A percentile compares a stretch with the other conserved stretches of the same genome.
Conservation (phyloP, 2,329 filamentous ascomycete genomes). For the Helotiales sp. region DNA sequence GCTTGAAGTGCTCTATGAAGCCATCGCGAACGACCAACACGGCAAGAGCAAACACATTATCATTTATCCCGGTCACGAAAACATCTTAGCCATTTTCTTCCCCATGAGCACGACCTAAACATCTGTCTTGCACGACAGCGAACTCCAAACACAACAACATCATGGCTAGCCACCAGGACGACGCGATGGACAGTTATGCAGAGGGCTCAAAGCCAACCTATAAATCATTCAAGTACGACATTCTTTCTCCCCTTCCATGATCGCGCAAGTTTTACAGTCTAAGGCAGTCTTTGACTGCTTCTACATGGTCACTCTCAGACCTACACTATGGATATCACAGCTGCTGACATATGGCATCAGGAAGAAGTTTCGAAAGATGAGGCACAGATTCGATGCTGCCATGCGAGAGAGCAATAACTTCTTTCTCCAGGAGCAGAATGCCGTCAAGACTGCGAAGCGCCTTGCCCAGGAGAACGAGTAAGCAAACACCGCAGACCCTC, state of each 20-base stretch:
- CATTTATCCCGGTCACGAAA: background rate
- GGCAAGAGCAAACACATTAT: background rate
- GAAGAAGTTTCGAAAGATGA: constrained; percentile 96
- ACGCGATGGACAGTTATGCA: constrained; percentile 16
- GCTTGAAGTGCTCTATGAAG: background rate
- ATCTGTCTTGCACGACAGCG: background rate
- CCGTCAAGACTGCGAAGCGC: constrained; percentile 76
- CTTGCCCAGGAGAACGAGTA: constrained; percentile 93
- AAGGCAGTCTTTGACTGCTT: background rate
- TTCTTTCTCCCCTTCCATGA: background rate
- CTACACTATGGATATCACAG: background rate
- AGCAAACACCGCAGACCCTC: constrained; percentile 32
- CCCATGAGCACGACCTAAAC: background rate
- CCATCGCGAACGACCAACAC: too few species aligned
- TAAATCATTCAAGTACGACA: constrained; percentile 42
- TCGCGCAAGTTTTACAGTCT: constrained; percentile 15
- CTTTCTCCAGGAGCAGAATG: constrained; percentile 79
- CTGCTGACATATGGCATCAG: constrained; percentile 54
- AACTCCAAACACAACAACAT: background rate
- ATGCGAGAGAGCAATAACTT: constrained; percentile 81
- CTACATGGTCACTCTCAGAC: background rate
- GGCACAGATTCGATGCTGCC: constrained; percentile 72
- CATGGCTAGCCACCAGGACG: constrained; percentile 17
- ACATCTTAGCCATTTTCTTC: background rate
- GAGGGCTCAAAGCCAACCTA: constrained; percentile 34